Base-by-base conservation (phyloP, 768 basidiomycete genomes). In the Naganishia friedmannii region DNA sequence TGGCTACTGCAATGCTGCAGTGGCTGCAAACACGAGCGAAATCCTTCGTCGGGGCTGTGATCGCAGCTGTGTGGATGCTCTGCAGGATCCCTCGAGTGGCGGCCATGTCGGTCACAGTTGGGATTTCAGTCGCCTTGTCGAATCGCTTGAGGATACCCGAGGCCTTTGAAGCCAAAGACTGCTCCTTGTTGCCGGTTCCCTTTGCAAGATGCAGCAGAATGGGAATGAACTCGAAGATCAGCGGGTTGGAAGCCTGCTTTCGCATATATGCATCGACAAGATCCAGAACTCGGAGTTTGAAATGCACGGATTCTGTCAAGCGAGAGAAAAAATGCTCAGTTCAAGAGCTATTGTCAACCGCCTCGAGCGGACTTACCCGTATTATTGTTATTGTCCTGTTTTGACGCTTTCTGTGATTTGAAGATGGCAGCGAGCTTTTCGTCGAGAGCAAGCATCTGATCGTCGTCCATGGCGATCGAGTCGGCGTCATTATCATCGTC, bases 361-460 rank as follows among this genome's bases (percentile, higher is more conserved):
- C 73, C 54, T n/a, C 55, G 13, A 15, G 28, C 7, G 9, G 42
- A 78, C 85, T 69, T 66, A 90, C 91, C 87, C 84, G 58, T 53
- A 28, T 89, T 91, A 51, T 89, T 91, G 23, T 63, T 63, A 66
- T 84, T 85, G 45, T 83, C 82, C 76, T 87, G 88, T 78, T 85
- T 86, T 66, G 86, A 87, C 68, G 84, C 84, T 28, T 85, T 83
- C 70, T 87, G 86, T 34, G 88, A 84, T 70, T 86, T 86, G 86
- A 99, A 95, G 34, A 93, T 88, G 65, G 88, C 87, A 4, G 91
- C 92, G 8, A 99, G 87, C 77, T 95, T 90, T 58, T 91, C 90
- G 77, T 99, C 95, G 31, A 98, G 87, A 39, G 90, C 90, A 85
- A 98, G 88, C 95, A 99, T 99, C 82, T 96, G 92, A 29, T 98